Conservation (phyloP, 2,329 filamentous ascomycete genomes). For the Xylaria hypoxylon region DNA sequence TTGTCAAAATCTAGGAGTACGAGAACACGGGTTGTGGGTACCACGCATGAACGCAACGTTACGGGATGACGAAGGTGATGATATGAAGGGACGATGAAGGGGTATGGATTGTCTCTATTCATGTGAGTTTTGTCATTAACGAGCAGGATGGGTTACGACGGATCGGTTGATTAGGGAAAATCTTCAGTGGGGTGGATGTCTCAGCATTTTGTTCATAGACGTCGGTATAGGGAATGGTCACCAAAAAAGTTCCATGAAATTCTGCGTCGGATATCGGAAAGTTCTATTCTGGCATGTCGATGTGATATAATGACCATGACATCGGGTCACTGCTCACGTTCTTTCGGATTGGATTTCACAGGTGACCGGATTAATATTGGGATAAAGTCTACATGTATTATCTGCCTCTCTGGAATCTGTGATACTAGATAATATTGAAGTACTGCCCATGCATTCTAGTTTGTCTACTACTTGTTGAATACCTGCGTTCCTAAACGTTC, state of each 20-base stretch:
- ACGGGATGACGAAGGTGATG: constrained; percentile 29
- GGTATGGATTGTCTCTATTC: constrained; percentile 27
- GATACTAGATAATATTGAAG: neutral
- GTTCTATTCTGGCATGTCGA: constrained; percentile 9
- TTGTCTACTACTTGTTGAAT: constrained; percentile 62
- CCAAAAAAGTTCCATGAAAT: constrained; percentile 37
- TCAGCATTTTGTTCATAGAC: constrained; percentile 44
- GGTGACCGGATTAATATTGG: neutral
- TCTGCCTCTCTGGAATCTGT: constrained; percentile 10
- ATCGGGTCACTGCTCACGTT: neutral
- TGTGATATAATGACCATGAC: neutral
- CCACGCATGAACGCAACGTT: constrained; percentile 25
- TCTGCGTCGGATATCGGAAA: constrained; percentile 1
- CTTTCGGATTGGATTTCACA: neutral
- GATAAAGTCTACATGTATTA: constrained; percentile 23
- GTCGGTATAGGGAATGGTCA: constrained; percentile 45
- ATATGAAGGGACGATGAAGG: constrained; percentile 28
- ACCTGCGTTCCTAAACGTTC: constrained; percentile 77
- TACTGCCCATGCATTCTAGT: neutral
- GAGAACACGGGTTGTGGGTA: constrained; percentile 21
- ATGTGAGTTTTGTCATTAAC: constrained; percentile 29
- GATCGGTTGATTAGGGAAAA: constrained; percentile 30
- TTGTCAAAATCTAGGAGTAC: constrained; percentile 13
- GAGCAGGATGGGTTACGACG: constrained; percentile 25
- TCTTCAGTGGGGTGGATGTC: constrained; percentile 28